Percentiles rank a stretch among this genome's conserved stretches.
Evolutionary conservation across 1,284 basidiomycete species (phyloP).

Genomic region (Malassezia pachydermatis): DNA sequence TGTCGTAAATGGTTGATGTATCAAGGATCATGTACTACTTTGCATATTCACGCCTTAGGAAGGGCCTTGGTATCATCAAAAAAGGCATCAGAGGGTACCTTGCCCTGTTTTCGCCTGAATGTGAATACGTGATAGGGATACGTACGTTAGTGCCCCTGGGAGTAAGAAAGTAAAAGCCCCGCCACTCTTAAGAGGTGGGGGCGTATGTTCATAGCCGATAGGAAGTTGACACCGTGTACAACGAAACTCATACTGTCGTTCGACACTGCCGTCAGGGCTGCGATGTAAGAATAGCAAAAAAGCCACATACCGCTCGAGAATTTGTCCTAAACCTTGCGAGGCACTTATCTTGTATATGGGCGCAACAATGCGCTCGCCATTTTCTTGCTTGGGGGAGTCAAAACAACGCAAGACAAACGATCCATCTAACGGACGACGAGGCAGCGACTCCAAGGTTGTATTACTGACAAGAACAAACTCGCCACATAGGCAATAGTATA

Average conservation of each 20-base stretch:
- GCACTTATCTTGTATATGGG: slow-evolving; percentile 38
- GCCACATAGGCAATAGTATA: slow-evolving; percentile 45
- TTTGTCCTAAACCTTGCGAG: slow-evolving; percentile 22
- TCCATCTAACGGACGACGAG: slow-evolving; percentile 31
- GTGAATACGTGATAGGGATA: slow-evolving; percentile 6
- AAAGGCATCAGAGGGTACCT: slow-evolving; percentile 23
- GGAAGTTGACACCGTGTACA: slow-evolving; percentile 36
- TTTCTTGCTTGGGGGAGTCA: slow-evolving; percentile 20
- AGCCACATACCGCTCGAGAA: slow-evolving; percentile 18
- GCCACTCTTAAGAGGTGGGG: slow-evolving; percentile 40
- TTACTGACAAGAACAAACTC: slow-evolving; percentile 41
- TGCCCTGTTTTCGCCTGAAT: slow-evolving; percentile 23
- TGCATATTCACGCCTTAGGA: too few species aligned
- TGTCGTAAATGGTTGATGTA: slow-evolving; percentile 1
- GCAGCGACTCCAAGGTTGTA: slow-evolving; percentile 18
- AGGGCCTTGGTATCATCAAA: slow-evolving; percentile 14
- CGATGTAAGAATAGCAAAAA: not conserved
- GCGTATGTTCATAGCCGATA: slow-evolving; percentile 39
- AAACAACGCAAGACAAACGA: slow-evolving; percentile 29
- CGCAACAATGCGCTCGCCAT: slow-evolving; percentile 18
- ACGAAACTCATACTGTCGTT: slow-evolving; percentile 35
- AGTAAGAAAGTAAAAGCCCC: slow-evolving; percentile 37
- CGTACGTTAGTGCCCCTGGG: slow-evolving; percentile 35
- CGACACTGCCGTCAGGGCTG: slow-evolving; percentile 25
- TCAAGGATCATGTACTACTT: not conserved